Evolutionary conservation across 768 basidiomycete genomes (phyloP), one percentile per base, ranked within the genome.

Genomic region (Tulasnella sp.): DNA sequence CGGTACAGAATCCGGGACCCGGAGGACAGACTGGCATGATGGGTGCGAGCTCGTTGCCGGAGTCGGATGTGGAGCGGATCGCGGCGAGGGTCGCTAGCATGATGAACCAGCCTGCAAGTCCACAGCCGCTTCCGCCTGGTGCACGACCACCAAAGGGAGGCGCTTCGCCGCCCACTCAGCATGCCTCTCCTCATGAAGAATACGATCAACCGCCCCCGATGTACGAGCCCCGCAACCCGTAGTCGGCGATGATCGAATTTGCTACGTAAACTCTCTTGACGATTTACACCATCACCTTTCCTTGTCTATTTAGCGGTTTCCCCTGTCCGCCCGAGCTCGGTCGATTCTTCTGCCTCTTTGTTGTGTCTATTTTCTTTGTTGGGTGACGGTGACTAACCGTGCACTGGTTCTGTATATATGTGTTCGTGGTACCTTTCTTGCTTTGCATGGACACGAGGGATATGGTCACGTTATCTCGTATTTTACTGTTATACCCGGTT

Each of bases 21-120:
- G 36, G 64, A 37, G 26, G 3, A 26, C 64, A 37, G 1, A 2
- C 34, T 29, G 26, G 40, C n/a, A 37, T 37, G 64, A 66, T 66
- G 36, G 64, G 64, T 32, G 8, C 19, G 64, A 37, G 35, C 17
- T 1, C 2, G 22, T n/a, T 69, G 34, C 67, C 39, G 17, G 67
- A 69, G 34, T 41, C 39, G 8, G 67, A 69, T 0, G 67, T 69
- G 40, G 40, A 69, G 40, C 39, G 67, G 5, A 69, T 69, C 29
- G 67, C 67, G 19, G 67, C 67, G 0, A 41, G 67, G 19, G 67
- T 69, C 14, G 67, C 67, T 19, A 69, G 39, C 29, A 69, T 69
- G 67, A 69, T 69, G 67, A 6, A 34, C 35, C 67, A 22, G 29
- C 40, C 32, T 8, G 22, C 67, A n/a, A 11, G 29, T 11, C 14